Base-by-base conservation (phyloP, 1,284 basidiomycete genomes). In the Ceratobasidium sp. region DNA sequence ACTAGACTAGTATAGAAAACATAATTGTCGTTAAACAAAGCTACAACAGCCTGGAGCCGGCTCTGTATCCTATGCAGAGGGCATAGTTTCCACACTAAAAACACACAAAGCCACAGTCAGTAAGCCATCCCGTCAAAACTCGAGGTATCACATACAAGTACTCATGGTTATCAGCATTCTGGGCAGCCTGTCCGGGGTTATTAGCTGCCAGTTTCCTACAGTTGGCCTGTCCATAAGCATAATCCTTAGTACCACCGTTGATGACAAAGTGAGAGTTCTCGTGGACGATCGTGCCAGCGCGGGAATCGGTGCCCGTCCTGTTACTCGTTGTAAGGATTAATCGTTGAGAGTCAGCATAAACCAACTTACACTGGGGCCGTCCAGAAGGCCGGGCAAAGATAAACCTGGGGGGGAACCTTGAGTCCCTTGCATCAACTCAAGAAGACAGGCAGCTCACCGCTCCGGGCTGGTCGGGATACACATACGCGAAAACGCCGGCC, bases 221-320 rank as follows among this genome's bases (percentile, higher is more conserved):
- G 11, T 56, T 19, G 1, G 0, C n/a, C 16, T 74, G 49, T 24
- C 71, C 71, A 58, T 76, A 76, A 13, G 61, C 71, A 22, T 63
- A 16, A 27, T 76, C 75, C 11, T 27, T 19, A 1, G 75, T 76
- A 11, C 75, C 75, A 6, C 34, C 71, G 22, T 64, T 43, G 2
- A 7, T 16, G 6, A 24, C 41, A 27, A 76, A 76, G 43, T 76
- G 75, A 31, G 72, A 54, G 16, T 56, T 31, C 34, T 74, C 75
- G 63, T 74, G 75, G 29, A 76, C 54, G 41, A 76, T 76, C 9
- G 75, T 74, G 14, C 75, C 75, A 14, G 69, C 75, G 27, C 53
- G 43, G 3, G 75, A 76, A 43, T 76, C 71, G 1, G 24, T 59
- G 5, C 71, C 75, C 2, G 9, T 2, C 3, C 54, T 56, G 27